Evolutionary conservation across 768 basidiomycete species (phyloP), one percentile per base, ranked within the genome.

Genomic region (Rhodotorula kratochvilovae): DNA sequence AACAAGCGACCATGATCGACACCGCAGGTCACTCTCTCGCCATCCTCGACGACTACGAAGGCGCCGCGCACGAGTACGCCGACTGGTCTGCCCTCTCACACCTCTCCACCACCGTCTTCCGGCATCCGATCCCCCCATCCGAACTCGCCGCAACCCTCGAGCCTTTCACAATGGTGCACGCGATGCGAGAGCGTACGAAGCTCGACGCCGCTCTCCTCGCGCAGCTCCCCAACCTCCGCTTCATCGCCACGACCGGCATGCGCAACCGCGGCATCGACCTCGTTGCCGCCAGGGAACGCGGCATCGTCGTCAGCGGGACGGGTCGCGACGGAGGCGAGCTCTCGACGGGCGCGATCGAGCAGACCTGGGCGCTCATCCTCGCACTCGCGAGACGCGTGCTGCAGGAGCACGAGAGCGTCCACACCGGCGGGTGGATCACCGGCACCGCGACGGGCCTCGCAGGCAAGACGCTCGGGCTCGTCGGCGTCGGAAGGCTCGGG

Each of bases 131-230:
- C 53, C 77, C 78, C 3, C 29, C 65, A 43, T 84, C 86, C 77
- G 78, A 78, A 21, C 82, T 88, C 5, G 84, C 83, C 16, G 76
- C 82, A 51, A 81, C 86, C 63, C 81, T 88, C 53, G 74, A 82
- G 58, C 81, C 83, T 3, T 88, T 85, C 78, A 78, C 85, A 11
- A 83, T 89, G 54, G 82, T 89, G 31, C 86, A 85, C 77, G 83
- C 87, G 7, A 88, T 88, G 87, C 82, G 88, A 61, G 88, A 89
- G 74, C 81, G 88, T 42, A 88, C 88, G 0, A 85, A 84, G 66
- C 85, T 89, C 76, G 77, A 82, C 13, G 78, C 81, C 12, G 80
- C 83, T 1, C 72, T 87, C 17, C 77, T 89, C 55, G 84, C 84
- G 63, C 81, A 82, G 55, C 81, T 89, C 45, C 87, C 87, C 13